Percentiles rank a stretch among this genome's conserved stretches.
Conservation (phyloP, 805 yeast genomes). For the Diddensiella transvaalensis region DNA sequence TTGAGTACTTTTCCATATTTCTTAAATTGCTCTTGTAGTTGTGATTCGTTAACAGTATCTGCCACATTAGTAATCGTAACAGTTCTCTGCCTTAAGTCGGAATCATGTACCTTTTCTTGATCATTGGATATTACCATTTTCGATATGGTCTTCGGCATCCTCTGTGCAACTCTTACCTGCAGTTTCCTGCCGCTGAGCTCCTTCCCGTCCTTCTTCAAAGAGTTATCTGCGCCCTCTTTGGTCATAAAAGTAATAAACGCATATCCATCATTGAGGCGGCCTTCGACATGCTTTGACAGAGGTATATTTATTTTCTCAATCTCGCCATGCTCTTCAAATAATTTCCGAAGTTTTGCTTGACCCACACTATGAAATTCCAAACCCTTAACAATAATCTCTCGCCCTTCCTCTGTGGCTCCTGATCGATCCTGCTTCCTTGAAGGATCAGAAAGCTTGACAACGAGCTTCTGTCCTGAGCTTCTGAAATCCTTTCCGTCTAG, state of each 20-base stretch:
- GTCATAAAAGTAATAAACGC: conserved; percentile 57
- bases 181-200: conserved; percentile 44
- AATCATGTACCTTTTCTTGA: not conserved
- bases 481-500: conserved; percentile 40
- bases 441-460: conserved; percentile 64
- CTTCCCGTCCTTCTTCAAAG: conserved; percentile 42
- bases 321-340: conserved; percentile 49
- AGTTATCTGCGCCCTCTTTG: conserved; percentile 44
- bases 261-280: conserved; percentile 52
- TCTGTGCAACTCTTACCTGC: conserved; percentile 32
- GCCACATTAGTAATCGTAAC: conserved; percentile 17
- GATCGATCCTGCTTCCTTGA: conserved; percentile 38
- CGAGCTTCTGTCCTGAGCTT: conserved; percentile 36
- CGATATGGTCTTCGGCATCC: not conserved
- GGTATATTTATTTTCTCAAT: conserved; percentile 55
- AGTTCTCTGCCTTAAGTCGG: conserved; percentile 3
- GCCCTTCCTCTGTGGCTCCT: conserved; percentile 48
- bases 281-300: conserved; percentile 32
- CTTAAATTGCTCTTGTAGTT: conserved; percentile 12
- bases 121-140: not conserved
- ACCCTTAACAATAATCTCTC: conserved; percentile 56
- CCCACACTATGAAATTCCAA: conserved; percentile 45
- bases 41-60: conserved; percentile 17
- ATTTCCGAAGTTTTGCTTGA: conserved; percentile 36
- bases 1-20: conserved; percentile 15